Conservation (phyloP, 2,329 filamentous ascomycete genomes). For the Hypoxylon sp. region DNA sequence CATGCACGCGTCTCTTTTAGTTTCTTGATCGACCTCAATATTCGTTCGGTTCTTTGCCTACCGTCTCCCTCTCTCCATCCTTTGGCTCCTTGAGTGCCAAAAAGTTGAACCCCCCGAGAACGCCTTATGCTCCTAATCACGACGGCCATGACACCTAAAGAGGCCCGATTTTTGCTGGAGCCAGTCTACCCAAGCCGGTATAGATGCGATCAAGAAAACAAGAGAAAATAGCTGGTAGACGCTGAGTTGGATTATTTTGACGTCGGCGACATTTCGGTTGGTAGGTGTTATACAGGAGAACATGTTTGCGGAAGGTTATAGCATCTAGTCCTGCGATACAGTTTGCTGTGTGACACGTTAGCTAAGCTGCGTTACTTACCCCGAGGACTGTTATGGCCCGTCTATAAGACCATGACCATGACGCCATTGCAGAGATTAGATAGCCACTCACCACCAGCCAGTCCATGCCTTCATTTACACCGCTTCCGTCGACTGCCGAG, state of each 20-base stretch:
- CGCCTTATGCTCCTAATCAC: slow-evolving; percentile 33
- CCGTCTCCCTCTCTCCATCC: slow-evolving; percentile 5
- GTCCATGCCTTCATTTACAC: slow-evolving; percentile 98
- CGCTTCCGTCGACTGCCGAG: slow-evolving; percentile 93
- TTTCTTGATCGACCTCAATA: slow-evolving; percentile 35
- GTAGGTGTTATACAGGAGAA: slow-evolving; percentile 31
- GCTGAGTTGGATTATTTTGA: slow-evolving; percentile 7
- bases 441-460: slow-evolving; percentile 83
- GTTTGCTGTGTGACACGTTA: slow-evolving; percentile 53
- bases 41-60: slow-evolving; percentile 31
- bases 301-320: slow-evolving; percentile 13
- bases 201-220: slow-evolving; percentile 29
- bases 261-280: slow-evolving; percentile 18
- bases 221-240: slow-evolving; percentile 21
- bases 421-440: slow-evolving; percentile 1
- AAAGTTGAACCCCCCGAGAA: slow-evolving; percentile 23
- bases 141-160: slow-evolving; percentile 19
- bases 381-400: slow-evolving; percentile 9
- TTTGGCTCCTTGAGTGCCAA: slow-evolving; percentile 2
- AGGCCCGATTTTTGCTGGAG: slow-evolving; percentile 15
- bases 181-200: slow-evolving; percentile 36
- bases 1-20: slow-evolving; percentile 30
- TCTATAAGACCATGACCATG: no score
- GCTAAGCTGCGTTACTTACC: slow-evolving; percentile 7
- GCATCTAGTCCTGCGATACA: slow-evolving; percentile 55